Evolutionary conservation across 352 stramenopile genomes (phyloP).

Genomic region (Plasmopara halstedii): DNA sequence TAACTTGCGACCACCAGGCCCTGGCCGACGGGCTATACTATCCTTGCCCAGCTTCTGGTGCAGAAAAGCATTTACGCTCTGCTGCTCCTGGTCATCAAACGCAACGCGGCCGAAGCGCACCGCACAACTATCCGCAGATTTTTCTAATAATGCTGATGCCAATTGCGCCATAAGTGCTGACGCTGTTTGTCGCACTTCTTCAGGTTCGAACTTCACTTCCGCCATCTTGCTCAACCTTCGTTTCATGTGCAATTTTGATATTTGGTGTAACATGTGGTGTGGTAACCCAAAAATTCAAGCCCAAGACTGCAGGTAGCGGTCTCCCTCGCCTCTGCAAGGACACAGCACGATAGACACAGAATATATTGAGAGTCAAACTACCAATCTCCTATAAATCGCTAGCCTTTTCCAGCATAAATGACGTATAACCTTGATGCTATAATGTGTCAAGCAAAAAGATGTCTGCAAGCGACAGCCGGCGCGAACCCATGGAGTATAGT

Average conservation of each 20-base stretch:
- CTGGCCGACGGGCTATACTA: conserved; percentile 52
- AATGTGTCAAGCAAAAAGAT: no score
- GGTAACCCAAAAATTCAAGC: no score
- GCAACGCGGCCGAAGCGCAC: conserved; percentile 50
- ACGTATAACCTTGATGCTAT: no score
- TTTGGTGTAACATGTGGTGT: not conserved
- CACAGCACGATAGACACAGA: no score
- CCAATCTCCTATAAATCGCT: no score
- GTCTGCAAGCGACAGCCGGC: no score
- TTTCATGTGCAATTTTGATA: conserved; percentile 32
- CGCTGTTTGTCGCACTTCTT: conserved; percentile 37
- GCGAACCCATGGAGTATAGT: no score
- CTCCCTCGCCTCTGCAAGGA: no score
- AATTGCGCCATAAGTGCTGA: conserved; percentile 32
- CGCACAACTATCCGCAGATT: not conserved
- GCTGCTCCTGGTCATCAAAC: conserved; percentile 43
- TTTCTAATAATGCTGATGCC: conserved; percentile 11
- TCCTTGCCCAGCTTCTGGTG: conserved; percentile 80
- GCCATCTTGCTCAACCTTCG: conserved; percentile 22
- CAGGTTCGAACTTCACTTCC: conserved; percentile 2
- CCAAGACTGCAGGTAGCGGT: no score
- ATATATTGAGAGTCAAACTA: no score
- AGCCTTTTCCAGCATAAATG: no score
- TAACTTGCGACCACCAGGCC: conserved; percentile 60
- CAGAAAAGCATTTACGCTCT: conserved; percentile 60